Evolutionary conservation across 2,329 filamentous ascomycete species (phyloP).

Genomic region (Sclerotinia trifoliorum): DNA sequence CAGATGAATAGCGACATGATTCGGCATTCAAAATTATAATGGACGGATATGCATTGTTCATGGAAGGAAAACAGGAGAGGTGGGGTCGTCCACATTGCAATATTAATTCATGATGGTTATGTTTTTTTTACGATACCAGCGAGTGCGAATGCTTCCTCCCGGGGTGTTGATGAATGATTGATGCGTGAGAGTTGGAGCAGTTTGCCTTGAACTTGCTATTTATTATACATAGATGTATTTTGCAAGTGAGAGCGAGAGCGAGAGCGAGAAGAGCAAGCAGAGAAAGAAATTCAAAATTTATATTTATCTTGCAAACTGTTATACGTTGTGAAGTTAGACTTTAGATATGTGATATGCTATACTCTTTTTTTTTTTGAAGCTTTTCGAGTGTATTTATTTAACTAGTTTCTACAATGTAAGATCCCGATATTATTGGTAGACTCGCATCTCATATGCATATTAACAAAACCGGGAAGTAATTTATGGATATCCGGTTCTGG

Average conservation of each 20-base stretch:
- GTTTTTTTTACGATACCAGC: slow-evolving; percentile 25
- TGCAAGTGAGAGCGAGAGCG: background rate
- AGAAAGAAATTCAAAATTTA: background rate
- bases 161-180: background rate
- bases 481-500: background rate
- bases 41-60: slow-evolving; percentile 13
- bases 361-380: too few relatives aligned
- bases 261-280: background rate
- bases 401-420: background rate
- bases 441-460: background rate
- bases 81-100: slow-evolving; percentile 1
- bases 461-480: background rate
- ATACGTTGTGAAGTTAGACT: background rate
- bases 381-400: background rate
- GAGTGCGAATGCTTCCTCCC: slow-evolving; percentile 8
- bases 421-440: background rate
- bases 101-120: slow-evolving; percentile 15
- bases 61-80: background rate
- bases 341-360: too few relatives aligned
- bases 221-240: slow-evolving; percentile 11
- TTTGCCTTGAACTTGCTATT: background rate
- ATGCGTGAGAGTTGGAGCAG: slow-evolving; percentile 7
- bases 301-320: background rate
- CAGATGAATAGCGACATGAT: slow-evolving; percentile 8
- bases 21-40: background rate